Evolutionary conservation across 179 eudicot genomes (phyloP).

Genomic region (Spinacia oleracea): DNA sequence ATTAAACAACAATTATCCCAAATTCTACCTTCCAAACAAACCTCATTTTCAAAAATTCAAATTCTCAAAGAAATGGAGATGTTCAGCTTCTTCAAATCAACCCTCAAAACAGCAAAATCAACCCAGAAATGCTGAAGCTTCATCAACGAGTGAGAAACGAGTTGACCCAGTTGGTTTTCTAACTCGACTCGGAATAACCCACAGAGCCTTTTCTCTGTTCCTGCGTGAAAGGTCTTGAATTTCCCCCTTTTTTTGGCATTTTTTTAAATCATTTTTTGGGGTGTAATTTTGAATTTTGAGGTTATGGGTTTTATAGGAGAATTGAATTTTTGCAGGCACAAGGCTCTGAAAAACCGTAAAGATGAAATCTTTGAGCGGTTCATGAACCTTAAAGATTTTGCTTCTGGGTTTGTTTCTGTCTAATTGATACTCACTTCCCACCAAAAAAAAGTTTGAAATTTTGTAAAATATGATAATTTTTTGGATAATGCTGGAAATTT

Average conservation of each 20-base stretch:
- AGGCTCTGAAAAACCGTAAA: constrained; percentile 74
- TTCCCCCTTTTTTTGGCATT: not conserved
- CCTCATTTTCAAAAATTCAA: constrained; percentile 22
- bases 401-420: constrained; percentile 71
- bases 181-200: constrained; percentile 53
- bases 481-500: not conserved
- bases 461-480: not conserved
- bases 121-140: constrained; percentile 23
- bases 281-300: not conserved
- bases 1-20: constrained; percentile 7
- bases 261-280: not conserved
- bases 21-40: constrained; percentile 10
- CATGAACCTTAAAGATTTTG: constrained; percentile 60
- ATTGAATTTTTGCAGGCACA: constrained; percentile 55
- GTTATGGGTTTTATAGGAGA: not conserved
- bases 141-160: constrained; percentile 45
- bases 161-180: constrained; percentile 91
- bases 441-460: not conserved
- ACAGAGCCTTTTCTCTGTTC: constrained; percentile 73
- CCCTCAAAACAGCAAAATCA: constrained; percentile 33
- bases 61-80: constrained; percentile 37
- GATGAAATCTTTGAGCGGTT: constrained; percentile 64
- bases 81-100: constrained; percentile 40
- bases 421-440: not conserved
- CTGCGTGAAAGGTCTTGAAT: constrained; percentile 70